Base-by-base conservation (phyloP, 2,329 filamentous ascomycete species). In the Pseudodiploospora longispora region DNA sequence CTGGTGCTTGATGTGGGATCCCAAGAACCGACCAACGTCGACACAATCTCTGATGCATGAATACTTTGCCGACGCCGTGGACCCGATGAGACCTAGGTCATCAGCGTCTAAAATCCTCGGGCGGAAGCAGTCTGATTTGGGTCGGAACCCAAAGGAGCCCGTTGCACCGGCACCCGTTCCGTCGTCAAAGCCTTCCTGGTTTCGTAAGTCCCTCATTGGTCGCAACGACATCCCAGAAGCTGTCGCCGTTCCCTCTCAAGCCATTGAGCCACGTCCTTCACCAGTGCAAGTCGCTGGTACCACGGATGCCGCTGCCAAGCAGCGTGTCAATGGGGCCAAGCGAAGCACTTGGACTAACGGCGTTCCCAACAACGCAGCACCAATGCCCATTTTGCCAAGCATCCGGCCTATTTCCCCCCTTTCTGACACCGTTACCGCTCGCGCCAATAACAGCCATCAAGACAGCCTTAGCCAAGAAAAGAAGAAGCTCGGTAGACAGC, bases 1-100 rank as follows among this genome's bases (percentile, higher is more conserved):
- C 10, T 96, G 89, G 89, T 98, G 93, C 66, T 68, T 98, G 53
- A 93, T 97, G 86, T 98, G 93, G 93, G 93, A 98, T 64, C 93
- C 93, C 8, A 94, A 90, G 70, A 82, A 72, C 58, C 79, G 93
- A 48, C 93, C 93, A 37, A 97, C 90, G 4, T 96, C 91, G 2
- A 82, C 85, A 0, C 90, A 98, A 65, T 91, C 93, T n/a, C 70
- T 98, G 52, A 85, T 86, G 34, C 93, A 98, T 63, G 91, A 96
- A 54, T 98, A 94, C 66, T 98, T 98, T 57, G 66, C 76, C 31
- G 93, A 97, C 67, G 93, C 93, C 2, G 80, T 94, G 41, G 93
- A 98, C 62, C 93, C 93, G 10, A 69, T 96, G 43, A 75, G 90
- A 44, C 89, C 91, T n/a, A 95, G 90, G 70, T 94, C 89, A 1